Base-by-base conservation (phyloP, 768 basidiomycete species). In the Tricholoma matsutake region DNA sequence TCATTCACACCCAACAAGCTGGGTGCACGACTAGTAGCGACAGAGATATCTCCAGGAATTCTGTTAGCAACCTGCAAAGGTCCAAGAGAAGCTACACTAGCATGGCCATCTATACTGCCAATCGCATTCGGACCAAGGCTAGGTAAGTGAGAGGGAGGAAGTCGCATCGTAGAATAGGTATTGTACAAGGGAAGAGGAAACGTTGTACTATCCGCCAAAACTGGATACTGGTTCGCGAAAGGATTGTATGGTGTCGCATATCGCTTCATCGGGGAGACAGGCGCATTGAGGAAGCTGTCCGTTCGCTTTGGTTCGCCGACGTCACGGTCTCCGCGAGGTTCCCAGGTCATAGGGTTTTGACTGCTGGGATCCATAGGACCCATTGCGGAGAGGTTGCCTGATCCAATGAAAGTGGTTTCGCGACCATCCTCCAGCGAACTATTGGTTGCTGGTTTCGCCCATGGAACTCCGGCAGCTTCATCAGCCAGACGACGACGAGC, bases 31-130 rank as follows among this genome's bases (percentile, higher is more conserved):
- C 75, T 75, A 34, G 74, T 73, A 41, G 69, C 68, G 1, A 70
- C 73, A 28, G 78, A 76, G n/a, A 75, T 57, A 54, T 85, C 83
- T 6, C 80, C 83, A 7, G 82, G 79, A 1, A 75, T 68, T 56
- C 78, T 71, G 65, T 86, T 85, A 28, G 81, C 73, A 52, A 86
- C 78, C 51, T 76, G 78, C 16, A 85, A 74, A 11, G 70, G 73
- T 4, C 83, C 82, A 0, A 84, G 73, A 3, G 78, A 76, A 39
- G 67, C 66, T 34, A 65, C 65, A 56, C 71, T 76, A 43, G 72
- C 68, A 57, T 71, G 73, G 10, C 73, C 72, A 57, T 43, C 65
- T 56, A 47, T 67, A 65, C 34, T 71, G 45, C 34, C 62, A 55
- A 25, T 62, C 22, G 62, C 60, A 41, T 68, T 66, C 32, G 62